Evolutionary conservation across 192 early-diverging fungal genomes (phyloP), one percentile per base, ranked within the genome.

Genomic region (Podila verticillata): DNA sequence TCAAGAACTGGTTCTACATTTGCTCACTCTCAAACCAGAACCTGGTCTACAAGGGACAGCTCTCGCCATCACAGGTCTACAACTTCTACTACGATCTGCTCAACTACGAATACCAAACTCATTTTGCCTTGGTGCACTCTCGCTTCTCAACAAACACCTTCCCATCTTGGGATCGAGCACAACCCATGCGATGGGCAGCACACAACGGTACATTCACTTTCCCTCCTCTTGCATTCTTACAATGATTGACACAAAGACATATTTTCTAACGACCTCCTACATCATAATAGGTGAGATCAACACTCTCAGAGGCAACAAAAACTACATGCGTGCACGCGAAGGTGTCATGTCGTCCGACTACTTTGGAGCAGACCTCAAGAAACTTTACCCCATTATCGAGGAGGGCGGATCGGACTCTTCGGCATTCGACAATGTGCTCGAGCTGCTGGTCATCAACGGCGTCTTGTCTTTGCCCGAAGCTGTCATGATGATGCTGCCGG

Each of bases 131-230:
- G 54, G 98, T 99, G 31, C 98, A 99, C 87, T 98, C 96, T 56
- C 91, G 98, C 61, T 99, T 99, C 91, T 98, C 96, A 34, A 99
- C 98, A 35, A 99, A 99, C 87, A 99, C 98, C 15, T 99, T 99
- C 86, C 98, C 98, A 12, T 94, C 92, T 8, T 99, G 98, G 98
- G 98, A 99, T 85, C 92, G 98, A 71, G 97, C 98, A 36, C 98
- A 99, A 85, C 98, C 98, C 36, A 96, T 99, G 94, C 87, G 95
- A 81, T 95, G 94, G 95, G 94, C 93, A 73, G 98, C 97, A 47
- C 98, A 99, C 89, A 99, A 99, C 83, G 98, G 96, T 96, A 86
- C 49, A 73, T 70, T 10, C 6, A 3, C 19, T 10, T 54, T 54
- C 44, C n/a, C n/a, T n/a, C n/a, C 12, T 44, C 4, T 1, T 44